Evolutionary conservation across 106 monocot species (phyloP).

Genomic region (Acorus gramineus): DNA sequence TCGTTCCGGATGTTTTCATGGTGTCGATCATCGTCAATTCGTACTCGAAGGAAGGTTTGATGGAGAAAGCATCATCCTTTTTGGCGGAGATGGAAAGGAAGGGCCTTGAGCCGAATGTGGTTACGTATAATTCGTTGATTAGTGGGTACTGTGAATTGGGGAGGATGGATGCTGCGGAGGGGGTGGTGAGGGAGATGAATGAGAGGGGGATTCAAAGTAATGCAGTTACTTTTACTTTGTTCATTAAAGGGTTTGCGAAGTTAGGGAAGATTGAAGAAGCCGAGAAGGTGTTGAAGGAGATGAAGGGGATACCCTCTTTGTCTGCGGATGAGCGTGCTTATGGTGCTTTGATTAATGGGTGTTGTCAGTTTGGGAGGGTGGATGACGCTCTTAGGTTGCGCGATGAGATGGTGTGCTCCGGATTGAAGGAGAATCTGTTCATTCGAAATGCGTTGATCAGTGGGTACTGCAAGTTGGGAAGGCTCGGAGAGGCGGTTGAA

Average conservation of each 20-base stretch:
- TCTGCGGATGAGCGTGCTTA: slow-evolving; percentile 50
- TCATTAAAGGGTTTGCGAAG: slow-evolving; percentile 77
- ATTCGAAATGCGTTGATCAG: slow-evolving; percentile 65
- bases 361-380: slow-evolving; percentile 50
- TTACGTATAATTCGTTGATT: slow-evolving; percentile 60
- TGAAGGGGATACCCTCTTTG: slow-evolving; percentile 34
- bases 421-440: slow-evolving; percentile 38
- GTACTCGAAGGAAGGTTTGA: slow-evolving; percentile 47
- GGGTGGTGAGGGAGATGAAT: slow-evolving; percentile 29
- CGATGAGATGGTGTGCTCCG: slow-evolving; percentile 45
- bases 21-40: slow-evolving; percentile 72
- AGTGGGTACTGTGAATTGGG: slow-evolving; percentile 61
- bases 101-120: slow-evolving; percentile 60
- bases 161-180: slow-evolving; percentile 46
- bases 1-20: slow-evolving; percentile 67
- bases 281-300: slow-evolving; percentile 44
- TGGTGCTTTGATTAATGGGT: slow-evolving; percentile 58
- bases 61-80: slow-evolving; percentile 36
- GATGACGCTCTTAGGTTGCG: slow-evolving; percentile 56
- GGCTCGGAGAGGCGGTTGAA: slow-evolving; percentile 55
- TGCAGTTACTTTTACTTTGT: slow-evolving; percentile 48
- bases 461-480: slow-evolving; percentile 80
- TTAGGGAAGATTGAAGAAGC: slow-evolving; percentile 49
- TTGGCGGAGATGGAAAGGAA: slow-evolving; percentile 50
- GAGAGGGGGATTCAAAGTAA: slow-evolving; percentile 44